Base-by-base conservation (phyloP, 768 basidiomycete genomes). In the Arthromyces matolae region DNA sequence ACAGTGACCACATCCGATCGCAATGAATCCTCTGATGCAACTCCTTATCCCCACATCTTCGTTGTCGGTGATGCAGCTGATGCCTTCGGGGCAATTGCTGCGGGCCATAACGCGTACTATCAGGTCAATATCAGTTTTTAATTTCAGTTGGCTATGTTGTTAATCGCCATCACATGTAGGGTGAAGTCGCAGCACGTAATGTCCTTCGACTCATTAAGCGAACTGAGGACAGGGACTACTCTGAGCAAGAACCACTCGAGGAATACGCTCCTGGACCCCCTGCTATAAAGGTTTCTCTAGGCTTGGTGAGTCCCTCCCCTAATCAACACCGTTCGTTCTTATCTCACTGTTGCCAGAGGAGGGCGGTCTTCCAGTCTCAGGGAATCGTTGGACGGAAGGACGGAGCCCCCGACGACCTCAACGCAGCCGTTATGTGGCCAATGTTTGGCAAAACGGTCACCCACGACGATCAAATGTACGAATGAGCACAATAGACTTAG, bases 11-110 rank as follows among this genome's bases (percentile, higher is more conserved):
- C 48, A 8, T 29, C 43, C n/a, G 40, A 37, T 12, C 38, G 7
- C 1, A 38, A 47, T 13, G 51, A 47, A 14, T 16, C 42, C 4
- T 7, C 38, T 16, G 52, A 53, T 14, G 39, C 51, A 16, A 69
- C 68, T 18, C 66, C 72, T 0, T 78, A 80, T 55, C 71, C 75
- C 0, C 68, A 81, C 49, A 71, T 85, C 10, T 86, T 84, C 55
- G 81, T 75, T 8, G 62, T 83, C 5, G 83, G 83, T 7, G 83
- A 85, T 45, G 72, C 75, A 0, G 82, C 81, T 1, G 80, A 84
- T 58, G 80, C 80, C 4, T 83, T 81, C 49, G 81, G 81, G 5
- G 83, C 81, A 0, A 73, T 78, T 19, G 72, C 78, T 19, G 81
- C 83, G 10, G 83, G 80, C 0, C 77, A 81, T 51, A 80, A 67